Evolutionary conservation across 1,284 basidiomycete genomes (phyloP).

Genomic region (Leccinum subfulvum): DNA sequence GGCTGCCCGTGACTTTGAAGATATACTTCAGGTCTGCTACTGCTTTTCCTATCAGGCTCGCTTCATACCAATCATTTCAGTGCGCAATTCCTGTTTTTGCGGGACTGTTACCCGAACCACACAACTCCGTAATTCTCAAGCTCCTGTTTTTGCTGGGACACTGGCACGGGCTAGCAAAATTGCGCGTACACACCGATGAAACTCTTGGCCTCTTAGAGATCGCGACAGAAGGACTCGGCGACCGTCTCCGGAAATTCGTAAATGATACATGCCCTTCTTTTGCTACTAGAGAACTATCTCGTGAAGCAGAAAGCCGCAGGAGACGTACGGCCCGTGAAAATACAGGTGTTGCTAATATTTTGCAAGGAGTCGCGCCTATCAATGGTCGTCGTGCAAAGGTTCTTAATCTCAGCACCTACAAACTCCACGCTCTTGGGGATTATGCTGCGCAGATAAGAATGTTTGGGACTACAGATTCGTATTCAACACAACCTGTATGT

Average conservation of each 20-base stretch:
- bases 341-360: background rate
- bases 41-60: background rate
- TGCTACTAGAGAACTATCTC: background rate
- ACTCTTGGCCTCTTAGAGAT: background rate
- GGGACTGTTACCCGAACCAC: background rate
- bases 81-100: background rate
- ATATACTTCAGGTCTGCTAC: no score
- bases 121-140: background rate
- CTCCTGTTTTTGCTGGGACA: background rate
- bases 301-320: background rate
- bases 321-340: background rate
- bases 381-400: background rate
- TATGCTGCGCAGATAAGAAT: background rate
- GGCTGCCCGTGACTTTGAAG: no score
- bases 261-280: background rate
- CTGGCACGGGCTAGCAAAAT: background rate
- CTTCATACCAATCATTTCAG: background rate
- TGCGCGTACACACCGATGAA: background rate
- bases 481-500: background rate
- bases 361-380: background rate
- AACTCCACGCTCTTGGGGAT: background rate
- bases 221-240: background rate
- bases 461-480: background rate
- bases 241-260: background rate
- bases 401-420: background rate